Evolutionary conservation across 2,329 filamentous ascomycete species (phyloP).

Genomic region (Aureobasidium mangrovei): DNA sequence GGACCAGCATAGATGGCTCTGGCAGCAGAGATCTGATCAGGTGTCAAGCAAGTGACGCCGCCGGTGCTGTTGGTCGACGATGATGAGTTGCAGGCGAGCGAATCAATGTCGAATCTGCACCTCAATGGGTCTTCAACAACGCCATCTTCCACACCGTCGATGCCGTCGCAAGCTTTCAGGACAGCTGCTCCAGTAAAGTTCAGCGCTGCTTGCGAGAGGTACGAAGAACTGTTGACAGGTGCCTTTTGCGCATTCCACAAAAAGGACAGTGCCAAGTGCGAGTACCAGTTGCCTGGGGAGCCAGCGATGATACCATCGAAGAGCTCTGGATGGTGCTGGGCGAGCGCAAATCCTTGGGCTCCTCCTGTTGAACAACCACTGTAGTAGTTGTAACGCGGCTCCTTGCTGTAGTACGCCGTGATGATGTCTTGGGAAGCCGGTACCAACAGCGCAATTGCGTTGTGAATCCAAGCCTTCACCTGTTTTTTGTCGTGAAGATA

Average conservation of each 20-base stretch:
- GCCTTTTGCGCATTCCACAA: slow-evolving; percentile 23
- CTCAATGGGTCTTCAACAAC: slow-evolving; percentile 38
- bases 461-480: slow-evolving; percentile 30
- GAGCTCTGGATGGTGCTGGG: slow-evolving; percentile 32
- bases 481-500: slow-evolving; percentile 24
- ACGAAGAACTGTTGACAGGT: slow-evolving; percentile 15
- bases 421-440: slow-evolving; percentile 24
- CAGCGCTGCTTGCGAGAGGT: slow-evolving; percentile 24
- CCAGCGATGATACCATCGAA: slow-evolving; percentile 38
- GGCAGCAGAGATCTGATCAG: slow-evolving; percentile 25
- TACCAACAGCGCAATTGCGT: slow-evolving; percentile 30
- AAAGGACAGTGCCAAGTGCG: slow-evolving; percentile 24
- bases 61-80: slow-evolving; percentile 14
- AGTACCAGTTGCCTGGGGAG: slow-evolving; percentile 33
- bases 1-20: slow-evolving; percentile 29
- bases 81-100: slow-evolving; percentile 23
- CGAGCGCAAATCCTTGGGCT: slow-evolving; percentile 34
- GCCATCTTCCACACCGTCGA: slow-evolving; percentile 42
- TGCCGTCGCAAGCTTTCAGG: slow-evolving; percentile 36
- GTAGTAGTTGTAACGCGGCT: slow-evolving; percentile 31
- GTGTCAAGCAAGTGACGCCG: slow-evolving; percentile 24
- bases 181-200: slow-evolving; percentile 29
- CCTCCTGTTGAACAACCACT: slow-evolving; percentile 36
- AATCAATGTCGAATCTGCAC: slow-evolving; percentile 32
- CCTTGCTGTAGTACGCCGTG: slow-evolving; percentile 26